Conservation (phyloP, 768 basidiomycete species). For the Boletus edulis region DNA sequence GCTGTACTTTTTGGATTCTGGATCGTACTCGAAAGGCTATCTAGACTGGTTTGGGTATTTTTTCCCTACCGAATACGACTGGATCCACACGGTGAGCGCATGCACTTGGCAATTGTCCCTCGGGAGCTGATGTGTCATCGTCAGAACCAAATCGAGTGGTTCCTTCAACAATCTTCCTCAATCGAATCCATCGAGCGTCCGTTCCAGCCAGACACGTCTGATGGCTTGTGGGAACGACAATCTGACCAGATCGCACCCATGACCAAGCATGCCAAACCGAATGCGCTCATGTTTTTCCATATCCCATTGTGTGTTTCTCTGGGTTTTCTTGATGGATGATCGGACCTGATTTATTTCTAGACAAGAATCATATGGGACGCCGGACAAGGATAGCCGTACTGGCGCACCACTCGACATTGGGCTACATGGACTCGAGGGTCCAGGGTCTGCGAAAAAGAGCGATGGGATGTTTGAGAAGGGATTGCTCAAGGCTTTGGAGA, state of each 20-base stretch:
- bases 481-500: conserved; percentile 69
- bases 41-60: conserved; percentile 59
- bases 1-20: conserved; percentile 89
- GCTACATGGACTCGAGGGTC: conserved; percentile 50
- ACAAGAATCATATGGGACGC: conserved; percentile 67
- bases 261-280: conserved; percentile 79
- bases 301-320: conserved; percentile 74
- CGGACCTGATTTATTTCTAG: conserved; percentile 34
- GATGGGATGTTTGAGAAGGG: conserved; percentile 86
- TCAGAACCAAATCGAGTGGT: conserved; percentile 85
- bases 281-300: conserved; percentile 97
- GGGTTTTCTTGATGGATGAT: background rate
- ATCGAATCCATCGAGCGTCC: conserved; percentile 79
- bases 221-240: conserved; percentile 62
- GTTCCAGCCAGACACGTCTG: conserved; percentile 75
- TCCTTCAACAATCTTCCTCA: conserved; percentile 74
- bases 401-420: conserved; percentile 72
- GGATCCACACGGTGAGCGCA: conserved; percentile 61
- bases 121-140: background rate
- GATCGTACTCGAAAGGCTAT: conserved; percentile 63
- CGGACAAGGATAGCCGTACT: conserved; percentile 63
- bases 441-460: conserved; percentile 65
- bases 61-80: conserved; percentile 79
- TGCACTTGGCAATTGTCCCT: background rate
- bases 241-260: conserved; percentile 57